A percentile compares a stretch with the other conserved stretches of the same genome.
Conservation (phyloP, 139 green algal species). For the Limnomonas spitsbergensis region DNA sequence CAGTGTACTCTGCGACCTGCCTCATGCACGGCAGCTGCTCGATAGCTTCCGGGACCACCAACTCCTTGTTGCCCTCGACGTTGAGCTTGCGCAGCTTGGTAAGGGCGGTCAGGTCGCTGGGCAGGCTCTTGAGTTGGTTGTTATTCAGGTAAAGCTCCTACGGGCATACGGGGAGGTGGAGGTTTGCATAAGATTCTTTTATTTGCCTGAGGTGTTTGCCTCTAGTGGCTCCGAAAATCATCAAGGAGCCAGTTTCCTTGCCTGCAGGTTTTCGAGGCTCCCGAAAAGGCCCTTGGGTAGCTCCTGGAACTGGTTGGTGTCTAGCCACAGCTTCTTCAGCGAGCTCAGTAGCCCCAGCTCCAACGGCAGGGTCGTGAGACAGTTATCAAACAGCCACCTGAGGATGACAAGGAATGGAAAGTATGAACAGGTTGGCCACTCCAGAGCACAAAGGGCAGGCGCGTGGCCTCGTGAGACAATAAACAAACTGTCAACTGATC, state of each 20-base stretch:
- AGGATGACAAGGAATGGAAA: too few relatives aligned
- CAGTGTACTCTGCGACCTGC: neutral
- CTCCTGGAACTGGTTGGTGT: neutral
- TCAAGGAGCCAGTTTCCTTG: neutral
- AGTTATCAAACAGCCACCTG: neutral
- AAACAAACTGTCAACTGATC: neutral
- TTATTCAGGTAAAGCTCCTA: neutral
- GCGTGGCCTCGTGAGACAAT: neutral
- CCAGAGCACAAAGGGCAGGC: neutral
- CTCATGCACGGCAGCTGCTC: neutral
- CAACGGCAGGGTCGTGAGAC: neutral
- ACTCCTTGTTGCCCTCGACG: neutral
- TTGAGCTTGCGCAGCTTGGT: neutral
- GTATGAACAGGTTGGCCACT: neutral
- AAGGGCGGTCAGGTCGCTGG: neutral
- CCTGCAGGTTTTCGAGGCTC: neutral
- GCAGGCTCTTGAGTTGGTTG: neutral
- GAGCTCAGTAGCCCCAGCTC: neutral
- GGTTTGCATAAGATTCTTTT: neutral
- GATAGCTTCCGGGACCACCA: neutral
- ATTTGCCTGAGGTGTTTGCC: neutral
- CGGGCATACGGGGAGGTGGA: neutral
- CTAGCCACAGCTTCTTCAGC: neutral
- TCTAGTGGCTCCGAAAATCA: neutral
- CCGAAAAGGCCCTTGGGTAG: neutral